Base-by-base conservation (phyloP, 257 asterid species). In the Plantago elongata region DNA sequence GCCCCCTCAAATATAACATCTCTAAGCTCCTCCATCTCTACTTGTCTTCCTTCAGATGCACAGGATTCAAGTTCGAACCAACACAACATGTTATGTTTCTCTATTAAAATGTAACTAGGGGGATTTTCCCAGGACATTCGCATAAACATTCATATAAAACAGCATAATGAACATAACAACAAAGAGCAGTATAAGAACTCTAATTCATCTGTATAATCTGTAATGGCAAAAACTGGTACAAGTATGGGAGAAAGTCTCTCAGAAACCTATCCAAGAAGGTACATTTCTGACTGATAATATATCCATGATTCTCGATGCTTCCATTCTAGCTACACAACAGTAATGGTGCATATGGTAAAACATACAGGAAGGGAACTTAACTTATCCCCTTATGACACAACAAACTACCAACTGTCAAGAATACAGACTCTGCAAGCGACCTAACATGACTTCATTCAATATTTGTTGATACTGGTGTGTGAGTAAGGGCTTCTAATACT, bases 401-500 rank as follows among this genome's bases (percentile, higher is more conserved):
- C 52, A 43, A 52, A 37, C 45, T 55, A 49, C 58, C 70, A 43
- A 34, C 51, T 42, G 60, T 51, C 61, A 54, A 75, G 77, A 64
- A 72, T 55, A 60, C 66, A 50, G 40, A 56, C 51, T 62, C 55
- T 66, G 27, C 47, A 22, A 7, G 49, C 60, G 34, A 51, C 17
- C n/a, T 49, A 34, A 54, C 62, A 5, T 9, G 38, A 51, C 27
- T 34, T 74, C 70, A 79, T 61, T 75, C 79, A 63, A 54, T 62
- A 51, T 72, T 83, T 4, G 68, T 40, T 63, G 83, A 75, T 75
- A 67, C 82, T 11, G 68, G 63, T 45, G 83, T 67, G 29, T 71
- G 64, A 27, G 86, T 62, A 70, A 69, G 63, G 63, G 89, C 81
- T 72, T 87, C 95, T 64, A 85, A 64, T 66, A 77, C 82, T 2